Conservation (phyloP, 805 yeast genomes). For the Ogataea angusta region DNA sequence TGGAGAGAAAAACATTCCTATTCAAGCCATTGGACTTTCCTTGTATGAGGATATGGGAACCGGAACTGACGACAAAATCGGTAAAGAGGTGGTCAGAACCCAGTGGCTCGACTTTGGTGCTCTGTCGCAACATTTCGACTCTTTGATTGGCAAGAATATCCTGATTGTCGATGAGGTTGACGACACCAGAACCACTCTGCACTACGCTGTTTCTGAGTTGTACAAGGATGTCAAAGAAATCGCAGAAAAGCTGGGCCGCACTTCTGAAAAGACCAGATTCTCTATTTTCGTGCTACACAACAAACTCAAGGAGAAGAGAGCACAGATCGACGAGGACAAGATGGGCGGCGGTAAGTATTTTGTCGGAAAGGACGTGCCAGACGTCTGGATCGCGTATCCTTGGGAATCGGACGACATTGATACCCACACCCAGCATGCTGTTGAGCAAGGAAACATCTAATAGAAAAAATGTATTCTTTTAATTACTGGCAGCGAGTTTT, state of each 20-base stretch:
- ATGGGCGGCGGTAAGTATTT: conserved; percentile 63
- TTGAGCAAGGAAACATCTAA: conserved; percentile 58
- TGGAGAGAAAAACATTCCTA: conserved; percentile 64
- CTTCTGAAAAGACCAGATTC: conserved; percentile 59
- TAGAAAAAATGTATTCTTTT: neutral
- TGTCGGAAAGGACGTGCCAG: conserved; percentile 73
- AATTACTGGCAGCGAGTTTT: conserved; percentile 13
- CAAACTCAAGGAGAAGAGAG: conserved; percentile 78
- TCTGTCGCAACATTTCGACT: conserved; percentile 63
- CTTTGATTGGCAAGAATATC: conserved; percentile 76
- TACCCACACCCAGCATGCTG: conserved; percentile 63
- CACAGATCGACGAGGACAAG: conserved; percentile 61
- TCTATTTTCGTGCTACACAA: conserved; percentile 81
- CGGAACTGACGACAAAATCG: conserved; percentile 48
- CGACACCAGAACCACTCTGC: conserved; percentile 86
- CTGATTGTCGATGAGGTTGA: conserved; percentile 89
- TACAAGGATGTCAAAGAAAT: conserved; percentile 61
- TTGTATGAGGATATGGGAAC: conserved; percentile 57
- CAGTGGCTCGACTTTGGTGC: conserved; percentile 89
- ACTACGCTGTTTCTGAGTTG: conserved; percentile 76
- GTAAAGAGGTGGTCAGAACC: conserved; percentile 79
- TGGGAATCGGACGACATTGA: conserved; percentile 88
- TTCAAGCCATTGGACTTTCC: conserved; percentile 67
- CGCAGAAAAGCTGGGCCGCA: conserved; percentile 57
- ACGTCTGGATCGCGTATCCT: conserved; percentile 85